Conservation (phyloP, 176 grass and related monocot species). For the Phoenix roebelenii region DNA sequence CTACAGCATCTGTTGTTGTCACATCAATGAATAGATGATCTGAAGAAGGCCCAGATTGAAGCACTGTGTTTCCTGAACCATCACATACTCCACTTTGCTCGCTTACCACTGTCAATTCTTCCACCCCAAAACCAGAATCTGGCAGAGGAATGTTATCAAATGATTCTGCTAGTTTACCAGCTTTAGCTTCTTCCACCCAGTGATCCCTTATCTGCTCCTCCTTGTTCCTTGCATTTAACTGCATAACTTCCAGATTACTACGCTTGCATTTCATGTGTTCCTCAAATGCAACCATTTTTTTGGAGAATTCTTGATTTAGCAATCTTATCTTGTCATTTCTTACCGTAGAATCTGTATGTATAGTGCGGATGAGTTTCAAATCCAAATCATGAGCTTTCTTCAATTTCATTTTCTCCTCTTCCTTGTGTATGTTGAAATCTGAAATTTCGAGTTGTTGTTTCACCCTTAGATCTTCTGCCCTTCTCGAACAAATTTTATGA, state of each 20-base stretch:
- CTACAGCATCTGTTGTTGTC: too few relatives aligned
- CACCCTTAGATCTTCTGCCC: conserved; percentile 37
- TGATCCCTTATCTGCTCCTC: conserved; percentile 56
- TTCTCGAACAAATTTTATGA: conserved; percentile 43
- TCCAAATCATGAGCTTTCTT: conserved; percentile 31
- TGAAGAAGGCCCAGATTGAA: too few relatives aligned
- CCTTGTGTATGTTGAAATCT: conserved; percentile 38
- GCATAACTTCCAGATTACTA: conserved; percentile 44
- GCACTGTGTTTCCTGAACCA: too few relatives aligned
- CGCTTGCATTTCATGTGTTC: conserved; percentile 42
- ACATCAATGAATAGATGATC: too few relatives aligned
- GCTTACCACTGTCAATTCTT: conserved; percentile 41
- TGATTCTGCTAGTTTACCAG: conserved; percentile 43
- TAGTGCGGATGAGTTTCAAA: conserved; percentile 36
- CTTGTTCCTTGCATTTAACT: conserved; percentile 37
- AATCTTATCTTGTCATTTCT: conserved; percentile 30
- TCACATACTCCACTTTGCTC: conserved; percentile 12
- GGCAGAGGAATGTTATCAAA: conserved; percentile 58
- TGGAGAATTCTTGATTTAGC: conserved; percentile 41
- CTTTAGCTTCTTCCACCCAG: conserved; percentile 46
- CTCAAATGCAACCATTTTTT: conserved; percentile 41
- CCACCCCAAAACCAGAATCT: conserved; percentile 53
- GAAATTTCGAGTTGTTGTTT: conserved; percentile 43
- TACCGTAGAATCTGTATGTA: conserved; percentile 16
- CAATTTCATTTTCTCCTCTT: conserved; percentile 36